Base-by-base conservation (phyloP, 2,329 filamentous ascomycete genomes). In the Chaetomium strumarium region DNA sequence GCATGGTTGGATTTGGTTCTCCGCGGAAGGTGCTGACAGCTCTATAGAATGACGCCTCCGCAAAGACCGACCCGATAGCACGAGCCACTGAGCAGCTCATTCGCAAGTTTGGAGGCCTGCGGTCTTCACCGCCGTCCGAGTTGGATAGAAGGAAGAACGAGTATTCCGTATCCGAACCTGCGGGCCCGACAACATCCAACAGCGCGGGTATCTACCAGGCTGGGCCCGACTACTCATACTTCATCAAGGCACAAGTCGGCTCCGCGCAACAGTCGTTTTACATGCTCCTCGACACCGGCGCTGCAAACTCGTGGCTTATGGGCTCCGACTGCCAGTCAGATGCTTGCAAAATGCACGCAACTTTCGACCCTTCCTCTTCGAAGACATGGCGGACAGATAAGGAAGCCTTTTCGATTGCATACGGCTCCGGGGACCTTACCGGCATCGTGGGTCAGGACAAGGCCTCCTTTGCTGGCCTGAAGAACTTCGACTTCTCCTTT, bases 251-350 rank as follows among this genome's bases (percentile, higher is more conserved):
- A 14, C 61, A 70, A 33, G 63, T 86, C 14, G 83, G 83, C 13
- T 81, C 81, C 3, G 67, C 72, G 13, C 67, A 68, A 39, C 80
- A 77, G 58, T 65, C 74, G 1, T 60, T 85, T 59, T 80, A 79
- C 60, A 79, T 86, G 77, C 74, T 86, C 24, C 69, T 86, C 52
- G 83, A 86, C 64, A 84, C 83, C 8, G 83, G 83, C 24, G 81
- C 83, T 37, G 79, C 79, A 19, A 89, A 88, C 53, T 90, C 85
- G 12, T 96, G 90, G 90, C 81, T 95, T 17, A 93, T 93, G 81
- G 80, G 84, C 30, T 74, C 81, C 14, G 71, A 76, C 50, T 96
- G 90, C 71, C 75, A 67, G 14, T 81, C 81, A 3, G 68, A 75
- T 20, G 79, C 88, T 5, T 96, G 90, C 66, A 66, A 70, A 30